Evolutionary conservation across 2,329 filamentous ascomycete species (phyloP), one percentile per base, ranked within the genome.

Genomic region (Ophiostoma ips): DNA sequence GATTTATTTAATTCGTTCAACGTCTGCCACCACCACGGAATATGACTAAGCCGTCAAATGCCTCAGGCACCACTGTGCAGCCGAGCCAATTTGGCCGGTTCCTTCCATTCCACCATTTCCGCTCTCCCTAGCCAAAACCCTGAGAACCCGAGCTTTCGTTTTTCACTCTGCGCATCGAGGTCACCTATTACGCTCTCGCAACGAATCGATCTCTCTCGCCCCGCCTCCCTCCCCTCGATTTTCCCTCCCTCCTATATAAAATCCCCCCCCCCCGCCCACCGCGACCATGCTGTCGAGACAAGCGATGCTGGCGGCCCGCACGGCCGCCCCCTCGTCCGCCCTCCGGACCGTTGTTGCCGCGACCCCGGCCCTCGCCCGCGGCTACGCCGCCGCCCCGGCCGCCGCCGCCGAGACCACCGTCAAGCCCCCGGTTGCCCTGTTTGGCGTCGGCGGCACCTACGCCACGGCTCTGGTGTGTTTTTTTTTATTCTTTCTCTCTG

Each of bases 371-470:
- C 77, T 69, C 94, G 87, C 70, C 87, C 83, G 89, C 68, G 79
- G 78, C 68, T 95, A 87, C 71, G 87, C 87, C 63, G 71, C 76
- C 55, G 69, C 78, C 67, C 85, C 87, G 57, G 69, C 76, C 55
- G 69, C 78, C 67, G 85, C 87, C 57, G 69, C 74, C 57, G 40
- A 79, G 66, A 79, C 82, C 55, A 79, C 82, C 55, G 71, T 80
- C 68, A 89, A 86, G 76, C 81, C 90, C 62, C 92, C 92, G 60
- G 76, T 95, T 66, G 79, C 89, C 62, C 79, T 98, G 64, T 98
- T 87, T 71, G 92, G 92, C 62, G 74, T 98, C 65, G 92, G 96
- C 71, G 92, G 92, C 70, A 96, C 90, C 67, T 98, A 98, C 74
- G 92, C 92, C 68, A 88, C 84, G 73, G 92, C 92, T 74, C 78